A percentile compares a stretch with the other conserved stretches of the same genome.
Evolutionary conservation across 2,329 filamentous ascomycete genomes (phyloP).

Genomic region (Cercospora sp.): DNA sequence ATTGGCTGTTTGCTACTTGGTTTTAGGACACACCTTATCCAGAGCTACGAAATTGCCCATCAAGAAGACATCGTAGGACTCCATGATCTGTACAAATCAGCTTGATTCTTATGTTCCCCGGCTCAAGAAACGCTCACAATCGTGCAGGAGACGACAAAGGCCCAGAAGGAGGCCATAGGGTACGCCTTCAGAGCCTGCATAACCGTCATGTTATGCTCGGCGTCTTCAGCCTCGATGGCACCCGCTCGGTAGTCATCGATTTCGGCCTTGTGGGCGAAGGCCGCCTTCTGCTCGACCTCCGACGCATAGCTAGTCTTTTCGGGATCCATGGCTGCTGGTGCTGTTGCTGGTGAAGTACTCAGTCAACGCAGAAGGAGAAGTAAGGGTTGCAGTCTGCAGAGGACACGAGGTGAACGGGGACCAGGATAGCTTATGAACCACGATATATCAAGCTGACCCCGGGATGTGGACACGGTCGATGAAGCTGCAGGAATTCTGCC

Average conservation of each 20-base stretch:
- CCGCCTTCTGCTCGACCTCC: conserved; percentile 10
- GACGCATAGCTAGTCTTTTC: conserved; percentile 1
- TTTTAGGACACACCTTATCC: conserved; percentile 16
- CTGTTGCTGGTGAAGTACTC: background rate
- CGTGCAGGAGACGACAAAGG: conserved; percentile 57
- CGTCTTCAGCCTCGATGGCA: conserved; percentile 59
- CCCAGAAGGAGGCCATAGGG: conserved; percentile 57
- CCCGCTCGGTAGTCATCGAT: conserved; percentile 50
- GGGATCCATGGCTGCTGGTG: background rate
- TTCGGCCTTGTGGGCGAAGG: conserved; percentile 21
- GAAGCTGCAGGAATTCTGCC: conserved; percentile 3
- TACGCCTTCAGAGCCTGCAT: conserved; percentile 53
- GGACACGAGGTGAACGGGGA: background rate
- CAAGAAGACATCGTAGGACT: conserved; percentile 63
- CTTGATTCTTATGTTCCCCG: conserved; percentile 12
- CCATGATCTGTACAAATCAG: conserved; percentile 57
- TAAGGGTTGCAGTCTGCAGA: background rate
- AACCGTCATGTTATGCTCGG: conserved; percentile 54
- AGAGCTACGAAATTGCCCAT: conserved; percentile 61
- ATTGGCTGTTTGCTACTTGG: background rate
- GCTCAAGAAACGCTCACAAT: conserved; percentile 49
- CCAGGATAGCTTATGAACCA: conserved; percentile 1
- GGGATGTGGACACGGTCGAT: conserved; percentile 3
- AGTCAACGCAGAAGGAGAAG: background rate
- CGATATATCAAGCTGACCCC: background rate